A percentile compares a stretch with the other conserved stretches of the same genome.
phyloP scores from a whole-genome alignment of 129 eudicot genomes.

The Cynara cardunculus region DNA sequence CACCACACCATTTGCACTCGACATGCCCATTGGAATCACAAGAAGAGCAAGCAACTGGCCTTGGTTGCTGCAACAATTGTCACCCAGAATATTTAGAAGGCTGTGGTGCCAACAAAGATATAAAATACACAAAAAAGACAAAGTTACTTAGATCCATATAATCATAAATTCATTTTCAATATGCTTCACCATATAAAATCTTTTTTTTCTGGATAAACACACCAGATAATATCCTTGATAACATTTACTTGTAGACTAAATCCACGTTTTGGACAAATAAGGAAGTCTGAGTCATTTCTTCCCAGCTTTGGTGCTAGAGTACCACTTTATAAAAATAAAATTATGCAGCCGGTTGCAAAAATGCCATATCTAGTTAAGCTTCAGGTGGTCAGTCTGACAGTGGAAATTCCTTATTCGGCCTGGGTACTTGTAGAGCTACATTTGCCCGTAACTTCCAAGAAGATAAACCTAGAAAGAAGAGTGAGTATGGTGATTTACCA shows the following conservation, averaged over 20 bases:
- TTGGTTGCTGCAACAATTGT: constrained; percentile 69
- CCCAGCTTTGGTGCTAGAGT: not conserved
- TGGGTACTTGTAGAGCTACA: not conserved
- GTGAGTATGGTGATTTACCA: no score
- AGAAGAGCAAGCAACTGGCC: constrained; percentile 68
- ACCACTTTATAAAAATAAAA: not conserved
- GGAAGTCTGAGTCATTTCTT: no score
- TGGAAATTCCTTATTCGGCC: not conserved
- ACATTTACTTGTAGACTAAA: not conserved
- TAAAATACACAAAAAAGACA: not conserved
- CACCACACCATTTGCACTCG: constrained; percentile 94
- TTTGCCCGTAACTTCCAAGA: not conserved
- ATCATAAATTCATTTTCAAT: not conserved
- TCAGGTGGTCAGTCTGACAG: not conserved
- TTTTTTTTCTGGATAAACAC: not conserved
- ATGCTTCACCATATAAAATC: not conserved
- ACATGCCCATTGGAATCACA: constrained; percentile 74
- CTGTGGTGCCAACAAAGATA: not conserved
- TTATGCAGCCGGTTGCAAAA: not conserved
- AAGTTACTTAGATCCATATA: not conserved
- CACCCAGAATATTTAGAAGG: constrained; percentile 11
- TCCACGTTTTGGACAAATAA: not conserved
- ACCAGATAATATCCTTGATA: not conserved
- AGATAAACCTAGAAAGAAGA: not conserved
- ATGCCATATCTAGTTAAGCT: not conserved